These are phyloP conservation scores for Septoria petroselini DNA, from an alignment of 2,329 filamentous ascomycete genomes.

Conservation along the genomic window DNA sequence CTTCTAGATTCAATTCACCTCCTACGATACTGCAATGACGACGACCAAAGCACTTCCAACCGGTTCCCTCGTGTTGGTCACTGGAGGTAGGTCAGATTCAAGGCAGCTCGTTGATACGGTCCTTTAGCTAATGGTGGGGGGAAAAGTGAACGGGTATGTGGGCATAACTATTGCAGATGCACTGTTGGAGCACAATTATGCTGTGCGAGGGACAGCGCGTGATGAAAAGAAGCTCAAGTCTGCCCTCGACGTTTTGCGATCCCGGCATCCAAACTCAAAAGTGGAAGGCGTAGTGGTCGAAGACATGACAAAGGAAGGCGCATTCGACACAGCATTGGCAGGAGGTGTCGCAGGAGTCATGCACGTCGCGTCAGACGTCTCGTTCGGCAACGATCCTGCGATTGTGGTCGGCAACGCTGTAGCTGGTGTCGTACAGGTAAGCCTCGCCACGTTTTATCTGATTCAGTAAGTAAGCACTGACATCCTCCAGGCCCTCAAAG, in stretches of 20 bases:
- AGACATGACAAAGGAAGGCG: constrained; percentile 1
- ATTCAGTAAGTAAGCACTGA: no score
- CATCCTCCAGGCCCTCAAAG: neutral
- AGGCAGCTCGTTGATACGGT: neutral
- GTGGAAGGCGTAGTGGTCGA: constrained; percentile 2
- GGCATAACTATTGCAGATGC: constrained; percentile 3
- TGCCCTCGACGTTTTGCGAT: neutral
- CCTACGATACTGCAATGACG: no score
- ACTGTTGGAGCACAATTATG: constrained; percentile 4
- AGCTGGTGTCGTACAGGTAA: neutral
- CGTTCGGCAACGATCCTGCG: neutral
- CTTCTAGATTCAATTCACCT: no score
- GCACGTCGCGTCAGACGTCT: constrained; percentile 7
- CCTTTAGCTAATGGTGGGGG: neutral
- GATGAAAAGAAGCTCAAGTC: constrained; percentile 1
- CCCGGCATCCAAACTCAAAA: neutral
- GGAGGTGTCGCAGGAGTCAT: neutral
- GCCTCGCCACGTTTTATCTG: no score
- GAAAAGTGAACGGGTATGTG: constrained; percentile 31
- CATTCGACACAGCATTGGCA: neutral
- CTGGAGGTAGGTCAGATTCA: neutral
- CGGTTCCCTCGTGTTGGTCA: neutral
- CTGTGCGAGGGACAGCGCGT: constrained; percentile 7
- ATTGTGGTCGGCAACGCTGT: constrained; percentile 1
- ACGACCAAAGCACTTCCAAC: neutral